phyloP scores from a whole-genome alignment of 495 filamentous ascomycete species.

The Bacidia gigantensis region DNA sequence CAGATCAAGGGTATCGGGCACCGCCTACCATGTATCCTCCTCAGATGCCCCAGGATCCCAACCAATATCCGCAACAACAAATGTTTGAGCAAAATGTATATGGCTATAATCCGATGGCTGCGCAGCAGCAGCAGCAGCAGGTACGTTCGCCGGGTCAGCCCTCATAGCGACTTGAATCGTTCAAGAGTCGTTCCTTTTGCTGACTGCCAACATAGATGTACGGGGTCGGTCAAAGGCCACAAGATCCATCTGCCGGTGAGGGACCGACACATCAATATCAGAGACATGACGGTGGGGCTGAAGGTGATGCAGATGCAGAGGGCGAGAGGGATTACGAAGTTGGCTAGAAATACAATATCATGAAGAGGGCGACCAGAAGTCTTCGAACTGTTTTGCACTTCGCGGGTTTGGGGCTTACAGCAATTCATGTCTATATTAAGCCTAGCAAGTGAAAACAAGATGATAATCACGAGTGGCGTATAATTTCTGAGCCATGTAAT shows the following conservation, averaged over 20 bases:
- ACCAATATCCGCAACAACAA: slow-evolving; percentile 55
- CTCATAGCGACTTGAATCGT: too few relatives aligned
- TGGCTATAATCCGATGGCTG: slow-evolving; percentile 62
- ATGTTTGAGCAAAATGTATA: slow-evolving; percentile 83
- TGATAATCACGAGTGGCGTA: too few relatives aligned
- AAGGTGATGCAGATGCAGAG: slow-evolving; percentile 44
- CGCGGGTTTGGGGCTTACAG: too few relatives aligned
- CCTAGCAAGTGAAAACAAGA: too few relatives aligned
- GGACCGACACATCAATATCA: slow-evolving; percentile 29
- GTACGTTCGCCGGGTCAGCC: not conserved
- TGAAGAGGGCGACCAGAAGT: too few relatives aligned
- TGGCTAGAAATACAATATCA: slow-evolving; percentile 17
- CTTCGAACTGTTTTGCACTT: too few relatives aligned
- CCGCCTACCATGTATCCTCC: slow-evolving; percentile 64
- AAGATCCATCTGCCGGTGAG: slow-evolving; percentile 28
- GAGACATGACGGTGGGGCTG: slow-evolving; percentile 32
- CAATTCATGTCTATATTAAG: too few relatives aligned
- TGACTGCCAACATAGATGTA: slow-evolving; percentile 35
- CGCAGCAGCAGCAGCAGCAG: slow-evolving; percentile 65
- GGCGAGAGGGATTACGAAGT: slow-evolving; percentile 46
- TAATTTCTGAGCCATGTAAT: too few relatives aligned
- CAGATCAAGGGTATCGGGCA: slow-evolving; percentile 68
- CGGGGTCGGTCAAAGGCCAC: slow-evolving; percentile 38
- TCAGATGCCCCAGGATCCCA: slow-evolving; percentile 58
- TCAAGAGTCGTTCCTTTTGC: too few relatives aligned